These are phyloP conservation scores for Gonium pectorale DNA, from an alignment of 139 green algal species.

Conservation along the genomic window DNA sequence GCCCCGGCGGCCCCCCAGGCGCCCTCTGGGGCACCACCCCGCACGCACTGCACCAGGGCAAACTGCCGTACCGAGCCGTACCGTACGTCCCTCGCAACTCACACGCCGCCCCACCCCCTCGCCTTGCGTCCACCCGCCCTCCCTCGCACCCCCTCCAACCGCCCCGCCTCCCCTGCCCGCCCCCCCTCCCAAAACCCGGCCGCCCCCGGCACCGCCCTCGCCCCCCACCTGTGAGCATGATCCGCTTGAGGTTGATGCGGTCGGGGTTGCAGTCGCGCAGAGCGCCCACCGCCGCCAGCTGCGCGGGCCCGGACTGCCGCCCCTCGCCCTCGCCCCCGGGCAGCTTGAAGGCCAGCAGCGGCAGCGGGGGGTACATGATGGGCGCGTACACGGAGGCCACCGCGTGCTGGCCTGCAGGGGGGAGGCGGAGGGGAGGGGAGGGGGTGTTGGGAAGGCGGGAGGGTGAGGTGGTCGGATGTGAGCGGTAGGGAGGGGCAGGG, in stretches of 20 bases:
- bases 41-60: too few species aligned
- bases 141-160: not conserved
- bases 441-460: not conserved
- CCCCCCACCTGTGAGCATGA: slow-evolving; percentile 79
- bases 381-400: slow-evolving; percentile 88
- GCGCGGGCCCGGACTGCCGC: not conserved
- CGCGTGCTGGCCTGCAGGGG: slow-evolving; percentile 51
- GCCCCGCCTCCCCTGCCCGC: too few species aligned
- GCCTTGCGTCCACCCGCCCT: not conserved
- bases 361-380: slow-evolving; percentile 88
- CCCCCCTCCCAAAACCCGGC: too few species aligned
- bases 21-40: too few species aligned
- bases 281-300: slow-evolving; percentile 72
- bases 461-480: not conserved
- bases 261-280: slow-evolving; percentile 87
- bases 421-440: not conserved
- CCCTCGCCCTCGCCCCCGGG: not conserved
- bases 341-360: slow-evolving; percentile 92
- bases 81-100: too few species aligned
- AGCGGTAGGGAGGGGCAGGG: too few species aligned
- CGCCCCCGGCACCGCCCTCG: too few species aligned
- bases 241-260: slow-evolving; percentile 90
- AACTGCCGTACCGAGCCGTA: too few species aligned
- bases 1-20: too few species aligned
- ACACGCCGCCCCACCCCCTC: too few species aligned